Conservation (phyloP, 169 alveolate genomes). For the Eimeria necatrix region DNA sequence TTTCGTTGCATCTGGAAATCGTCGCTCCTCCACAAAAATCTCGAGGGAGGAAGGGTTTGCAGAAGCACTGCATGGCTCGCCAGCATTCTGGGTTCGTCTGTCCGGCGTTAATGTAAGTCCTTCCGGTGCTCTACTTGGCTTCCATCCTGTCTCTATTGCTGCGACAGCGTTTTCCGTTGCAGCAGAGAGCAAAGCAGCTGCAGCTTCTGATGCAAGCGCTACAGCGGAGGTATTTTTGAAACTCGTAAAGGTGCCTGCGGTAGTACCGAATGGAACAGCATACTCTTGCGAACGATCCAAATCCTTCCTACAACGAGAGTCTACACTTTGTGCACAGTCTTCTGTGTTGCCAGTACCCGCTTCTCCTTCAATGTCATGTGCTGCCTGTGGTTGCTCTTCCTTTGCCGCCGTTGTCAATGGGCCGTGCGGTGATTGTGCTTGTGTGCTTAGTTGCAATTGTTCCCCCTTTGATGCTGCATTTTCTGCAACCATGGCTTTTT, state of each 20-base stretch:
- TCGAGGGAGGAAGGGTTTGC: neutral
- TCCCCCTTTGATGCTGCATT: neutral
- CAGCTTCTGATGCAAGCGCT: conserved; percentile 43
- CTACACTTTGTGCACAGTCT: neutral
- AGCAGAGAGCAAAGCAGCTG: conserved; percentile 49
- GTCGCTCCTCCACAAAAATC: neutral
- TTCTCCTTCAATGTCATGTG: neutral
- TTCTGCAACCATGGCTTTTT: neutral
- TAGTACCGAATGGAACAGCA: neutral
- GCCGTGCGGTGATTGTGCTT: too few species aligned
- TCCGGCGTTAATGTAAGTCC: neutral
- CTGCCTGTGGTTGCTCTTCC: neutral
- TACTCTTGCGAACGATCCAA: neutral
- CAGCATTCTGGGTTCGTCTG: neutral
- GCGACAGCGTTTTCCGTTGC: conserved; percentile 54
- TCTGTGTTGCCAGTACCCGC: conserved; percentile 1
- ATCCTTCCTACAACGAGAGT: neutral
- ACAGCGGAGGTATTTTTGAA: neutral
- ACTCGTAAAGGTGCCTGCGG: neutral
- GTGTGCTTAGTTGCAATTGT: neutral
- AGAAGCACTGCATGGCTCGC: neutral
- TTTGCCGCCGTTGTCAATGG: neutral
- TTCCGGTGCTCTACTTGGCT: neutral
- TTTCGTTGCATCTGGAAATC: neutral
- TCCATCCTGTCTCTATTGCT: neutral